Percentiles rank a stretch among this genome's conserved stretches.
phyloP scores from a whole-genome alignment of 495 filamentous ascomycete species.

The Xylaria castorea region DNA sequence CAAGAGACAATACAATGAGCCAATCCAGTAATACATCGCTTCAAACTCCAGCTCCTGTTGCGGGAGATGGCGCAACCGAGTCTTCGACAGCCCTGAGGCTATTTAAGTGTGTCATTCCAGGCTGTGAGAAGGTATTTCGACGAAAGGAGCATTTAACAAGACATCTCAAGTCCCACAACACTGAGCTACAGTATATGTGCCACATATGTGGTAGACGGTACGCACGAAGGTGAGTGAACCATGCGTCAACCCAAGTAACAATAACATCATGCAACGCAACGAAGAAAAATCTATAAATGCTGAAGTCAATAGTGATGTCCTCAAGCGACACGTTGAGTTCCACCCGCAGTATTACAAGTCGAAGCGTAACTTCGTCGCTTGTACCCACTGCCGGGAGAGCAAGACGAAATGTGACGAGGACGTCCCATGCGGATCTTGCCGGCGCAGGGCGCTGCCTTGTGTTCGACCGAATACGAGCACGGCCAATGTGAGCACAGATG shows the following conservation, averaged over 20 bases:
- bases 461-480: background rate
- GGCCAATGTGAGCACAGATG: background rate
- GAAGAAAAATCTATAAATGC: background rate
- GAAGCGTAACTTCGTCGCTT: constrained; percentile 15
- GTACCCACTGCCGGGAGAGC: constrained; percentile 17
- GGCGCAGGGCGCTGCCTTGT: constrained; percentile 9
- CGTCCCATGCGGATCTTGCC: constrained; percentile 17
- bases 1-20: constrained; percentile 5
- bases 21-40: background rate
- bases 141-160: constrained; percentile 42
- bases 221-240: constrained; percentile 35
- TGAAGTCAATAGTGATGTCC: constrained; percentile 34
- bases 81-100: constrained; percentile 1
- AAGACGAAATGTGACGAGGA: constrained; percentile 22
- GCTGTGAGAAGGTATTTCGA: constrained; percentile 36
- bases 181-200: constrained; percentile 34
- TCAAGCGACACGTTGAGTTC: constrained; percentile 41
- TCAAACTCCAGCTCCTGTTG: background rate
- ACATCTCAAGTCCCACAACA: constrained; percentile 40
- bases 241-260: background rate
- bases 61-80: background rate
- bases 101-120: constrained; percentile 34
- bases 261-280: background rate
- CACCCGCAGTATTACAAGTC: constrained; percentile 32
- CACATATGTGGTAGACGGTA: constrained; percentile 40